phyloP scores from a whole-genome alignment of 2,329 filamentous ascomycete species.

The Dactylellina parvicollis region DNA sequence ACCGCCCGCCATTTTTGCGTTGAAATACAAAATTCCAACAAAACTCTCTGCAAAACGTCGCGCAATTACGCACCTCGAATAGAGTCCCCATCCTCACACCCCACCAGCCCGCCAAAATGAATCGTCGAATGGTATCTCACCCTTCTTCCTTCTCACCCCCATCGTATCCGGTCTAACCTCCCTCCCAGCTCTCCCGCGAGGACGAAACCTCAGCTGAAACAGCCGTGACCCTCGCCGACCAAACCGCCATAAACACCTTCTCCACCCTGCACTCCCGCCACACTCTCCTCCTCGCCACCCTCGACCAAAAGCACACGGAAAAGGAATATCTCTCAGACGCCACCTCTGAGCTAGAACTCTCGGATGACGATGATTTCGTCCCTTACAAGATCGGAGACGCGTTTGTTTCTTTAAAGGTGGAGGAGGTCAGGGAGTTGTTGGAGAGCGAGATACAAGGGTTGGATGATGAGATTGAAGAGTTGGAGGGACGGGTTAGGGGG shows the following conservation, averaged over 20 bases:
- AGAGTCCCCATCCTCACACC: slow-evolving; percentile 1
- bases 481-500: slow-evolving; percentile 79
- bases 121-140: slow-evolving; percentile 46
- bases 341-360: slow-evolving; percentile 87
- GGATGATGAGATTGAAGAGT: slow-evolving; percentile 76
- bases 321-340: slow-evolving; percentile 98
- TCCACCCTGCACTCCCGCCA: slow-evolving; percentile 92
- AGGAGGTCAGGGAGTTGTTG: slow-evolving; percentile 88
- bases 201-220: slow-evolving; percentile 84
- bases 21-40: slow-evolving; percentile 19
- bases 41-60: neutral
- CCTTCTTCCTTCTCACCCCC: neutral
- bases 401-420: slow-evolving; percentile 85
- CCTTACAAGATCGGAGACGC: slow-evolving; percentile 98
- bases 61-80: neutral
- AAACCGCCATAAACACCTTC: slow-evolving; percentile 99
- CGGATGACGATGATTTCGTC: slow-evolving; percentile 92
- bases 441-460: slow-evolving; percentile 75
- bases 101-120: slow-evolving; percentile 44
- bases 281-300: slow-evolving; percentile 17
- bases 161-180: neutral
- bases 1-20: neutral
- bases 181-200: slow-evolving; percentile 82
- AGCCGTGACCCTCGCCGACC: slow-evolving; percentile 93
- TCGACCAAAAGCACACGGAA: slow-evolving; percentile 73